Evolutionary conservation across 139 green algal species (phyloP).

Genomic region (Chlamydomonas eustigma): DNA sequence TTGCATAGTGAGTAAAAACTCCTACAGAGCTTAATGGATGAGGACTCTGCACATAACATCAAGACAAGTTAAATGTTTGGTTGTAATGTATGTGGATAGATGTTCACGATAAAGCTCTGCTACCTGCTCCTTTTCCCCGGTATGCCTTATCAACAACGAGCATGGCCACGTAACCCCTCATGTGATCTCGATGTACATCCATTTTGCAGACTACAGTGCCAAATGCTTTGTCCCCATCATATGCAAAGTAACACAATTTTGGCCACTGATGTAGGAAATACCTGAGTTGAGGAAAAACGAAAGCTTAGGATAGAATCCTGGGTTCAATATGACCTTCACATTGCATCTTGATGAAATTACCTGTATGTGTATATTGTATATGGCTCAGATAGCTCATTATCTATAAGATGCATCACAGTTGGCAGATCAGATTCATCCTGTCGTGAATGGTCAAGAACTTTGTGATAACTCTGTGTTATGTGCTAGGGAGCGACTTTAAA

Average conservation of each 20-base stretch:
- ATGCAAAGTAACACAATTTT: conserved; percentile 82
- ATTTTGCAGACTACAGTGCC: conserved; percentile 91
- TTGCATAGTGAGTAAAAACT: too few relatives aligned
- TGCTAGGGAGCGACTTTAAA: background rate
- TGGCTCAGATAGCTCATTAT: conserved; percentile 92
- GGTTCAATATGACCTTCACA: too few relatives aligned
- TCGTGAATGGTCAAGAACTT: background rate
- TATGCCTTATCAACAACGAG: conserved; percentile 89
- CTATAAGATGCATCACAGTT: conserved; percentile 87
- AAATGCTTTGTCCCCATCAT: conserved; percentile 55
- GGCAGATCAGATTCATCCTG: conserved; percentile 78
- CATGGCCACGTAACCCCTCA: conserved; percentile 97
- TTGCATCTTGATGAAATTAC: conserved; percentile 35
- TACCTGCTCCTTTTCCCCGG: conserved; percentile 78
- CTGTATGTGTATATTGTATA: conserved; percentile 99
- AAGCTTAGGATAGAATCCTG: too few relatives aligned
- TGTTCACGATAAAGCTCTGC: too few relatives aligned
- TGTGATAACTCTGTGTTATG: too few relatives aligned
- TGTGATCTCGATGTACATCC: conserved; percentile 65
- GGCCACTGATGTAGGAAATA: conserved; percentile 93
- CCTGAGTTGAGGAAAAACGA: conserved; percentile 58
- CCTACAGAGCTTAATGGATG: too few relatives aligned
- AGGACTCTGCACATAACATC: too few relatives aligned
- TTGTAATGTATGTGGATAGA: too few relatives aligned
- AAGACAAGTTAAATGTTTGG: too few relatives aligned